These are phyloP conservation scores for Coprinopsis marcescibilis DNA, from an alignment of 768 basidiomycete genomes.

Conservation along the genomic window DNA sequence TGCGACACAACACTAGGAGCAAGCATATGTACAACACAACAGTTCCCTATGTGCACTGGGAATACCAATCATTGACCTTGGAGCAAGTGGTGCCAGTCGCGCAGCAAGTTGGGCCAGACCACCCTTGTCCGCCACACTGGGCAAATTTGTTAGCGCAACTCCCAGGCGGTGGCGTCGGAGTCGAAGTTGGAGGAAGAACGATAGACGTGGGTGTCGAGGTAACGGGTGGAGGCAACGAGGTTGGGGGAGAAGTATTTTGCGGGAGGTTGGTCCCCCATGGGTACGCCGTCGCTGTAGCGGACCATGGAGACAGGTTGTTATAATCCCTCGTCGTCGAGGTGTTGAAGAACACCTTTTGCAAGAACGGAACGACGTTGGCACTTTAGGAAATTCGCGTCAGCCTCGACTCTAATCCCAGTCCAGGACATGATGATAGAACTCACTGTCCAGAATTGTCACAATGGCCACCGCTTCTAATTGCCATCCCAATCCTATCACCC, in stretches of 20 bases:
- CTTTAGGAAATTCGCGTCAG: slow-evolving; percentile 7
- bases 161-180: background rate
- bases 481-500: slow-evolving; percentile 11
- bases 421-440: too few species aligned
- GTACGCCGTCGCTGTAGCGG: slow-evolving; percentile 5
- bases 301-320: slow-evolving; percentile 10
- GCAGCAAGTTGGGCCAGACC: slow-evolving; percentile 32
- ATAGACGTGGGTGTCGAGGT: slow-evolving; percentile 2
- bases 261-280: slow-evolving; percentile 9
- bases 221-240: background rate
- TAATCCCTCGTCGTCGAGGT: slow-evolving; percentile 12
- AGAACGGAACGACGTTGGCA: slow-evolving; percentile 12
- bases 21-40: background rate
- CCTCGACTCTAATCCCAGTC: too few species aligned
- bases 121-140: slow-evolving; percentile 36
- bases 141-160: slow-evolving; percentile 2
- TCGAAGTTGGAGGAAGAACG: background rate
- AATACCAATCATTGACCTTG: slow-evolving; percentile 27
- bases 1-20: too few species aligned
- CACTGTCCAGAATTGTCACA: slow-evolving; percentile 14
- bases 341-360: slow-evolving; percentile 15
- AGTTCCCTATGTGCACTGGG: slow-evolving; percentile 21
- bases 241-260: background rate
- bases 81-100: slow-evolving; percentile 27
- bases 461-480: slow-evolving; percentile 9